Evolutionary conservation across 148 eudicot species (phyloP), one percentile per base, ranked within the genome.

Genomic region (Amaranthus cruentus): DNA sequence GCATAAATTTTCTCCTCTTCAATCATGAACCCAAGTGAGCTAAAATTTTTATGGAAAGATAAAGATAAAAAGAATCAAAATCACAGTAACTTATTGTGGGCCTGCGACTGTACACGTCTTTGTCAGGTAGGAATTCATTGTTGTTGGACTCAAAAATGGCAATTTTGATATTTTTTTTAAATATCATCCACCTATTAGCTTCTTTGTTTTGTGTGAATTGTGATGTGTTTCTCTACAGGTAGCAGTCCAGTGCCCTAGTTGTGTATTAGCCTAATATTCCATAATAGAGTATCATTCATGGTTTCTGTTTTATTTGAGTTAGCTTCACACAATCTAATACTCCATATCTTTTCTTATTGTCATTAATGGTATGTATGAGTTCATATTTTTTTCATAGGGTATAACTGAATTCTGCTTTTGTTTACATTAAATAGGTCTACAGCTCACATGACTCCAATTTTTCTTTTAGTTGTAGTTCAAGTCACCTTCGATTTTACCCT

Each of bases 351-450:
- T 78, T 84, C 78, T 76, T 67, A 59, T 21, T 75, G 55, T 78
- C 76, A 44, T 13, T 42, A 14, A 14, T 68, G 44, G 75, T 7
- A 67, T 75, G 76, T 73, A 77, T 81, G 81, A 42, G 61, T 73
- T 70, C 50, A 63, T 64, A 85, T 89, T 81, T 83, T 82, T 82
- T 85, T 81, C 73, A 28, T 84, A 79, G 76, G 79, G 69, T 76
- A 77, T 83, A 77, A 83, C 83, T 70, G 70, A 83, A 51, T 53
- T 69, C 68, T 50, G 79, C 79, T 80, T 76, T 69, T 74, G 68
- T 73, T 77, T 81, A 72, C 65, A 76, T 75, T 81, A 77, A 81
- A 75, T 81, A 83, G 88, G 88, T 83, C 84, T 75, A 75, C 86
- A 80, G 67, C 76, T 76, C 81, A 77, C 84, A 81, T 82, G 80